These are phyloP conservation scores for Phaeoacremonium minimum DNA, from an alignment of 2,329 filamentous ascomycete genomes.

Conservation along the genomic window DNA sequence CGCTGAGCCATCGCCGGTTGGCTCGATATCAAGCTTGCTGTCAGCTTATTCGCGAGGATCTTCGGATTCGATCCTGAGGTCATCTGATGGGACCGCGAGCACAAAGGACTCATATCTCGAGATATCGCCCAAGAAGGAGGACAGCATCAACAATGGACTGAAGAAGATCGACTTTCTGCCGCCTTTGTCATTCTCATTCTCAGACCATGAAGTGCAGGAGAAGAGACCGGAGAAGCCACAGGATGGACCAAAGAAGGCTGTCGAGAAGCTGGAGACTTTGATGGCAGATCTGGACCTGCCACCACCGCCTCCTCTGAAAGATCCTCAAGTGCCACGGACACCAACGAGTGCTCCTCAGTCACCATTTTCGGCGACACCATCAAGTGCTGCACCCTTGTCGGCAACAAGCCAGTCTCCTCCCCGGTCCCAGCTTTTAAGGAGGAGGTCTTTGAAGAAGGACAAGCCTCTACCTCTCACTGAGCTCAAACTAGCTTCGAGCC, in stretches of 20 bases:
- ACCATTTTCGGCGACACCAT: too few species aligned
- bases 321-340: background rate
- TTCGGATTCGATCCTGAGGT: constrained; percentile 33
- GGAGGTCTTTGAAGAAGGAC: constrained; percentile 46
- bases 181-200: background rate
- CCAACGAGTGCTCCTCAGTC: background rate
- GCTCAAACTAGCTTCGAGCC: constrained; percentile 42
- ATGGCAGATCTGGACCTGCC: too few species aligned
- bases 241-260: too few species aligned
- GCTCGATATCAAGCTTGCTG: constrained; percentile 50
- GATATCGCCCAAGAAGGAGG: constrained; percentile 4
- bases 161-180: background rate
- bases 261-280: too few species aligned
- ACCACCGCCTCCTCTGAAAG: background rate
- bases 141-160: too few species aligned
- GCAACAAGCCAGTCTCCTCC: constrained; percentile 17
- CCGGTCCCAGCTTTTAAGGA: constrained; percentile 38
- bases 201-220: too few species aligned
- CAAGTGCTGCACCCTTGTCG: constrained; percentile 14
- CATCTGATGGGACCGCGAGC: constrained; percentile 31
- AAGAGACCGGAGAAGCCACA: too few species aligned
- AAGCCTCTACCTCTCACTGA: constrained; percentile 39
- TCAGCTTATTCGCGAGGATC: constrained; percentile 46
- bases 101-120: constrained; percentile 23
- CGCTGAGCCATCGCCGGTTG: constrained; percentile 32